A percentile compares a stretch with the other conserved stretches of the same genome.
Conservation (phyloP, 78 protist species). For the Dictyostelium capitatum region DNA sequence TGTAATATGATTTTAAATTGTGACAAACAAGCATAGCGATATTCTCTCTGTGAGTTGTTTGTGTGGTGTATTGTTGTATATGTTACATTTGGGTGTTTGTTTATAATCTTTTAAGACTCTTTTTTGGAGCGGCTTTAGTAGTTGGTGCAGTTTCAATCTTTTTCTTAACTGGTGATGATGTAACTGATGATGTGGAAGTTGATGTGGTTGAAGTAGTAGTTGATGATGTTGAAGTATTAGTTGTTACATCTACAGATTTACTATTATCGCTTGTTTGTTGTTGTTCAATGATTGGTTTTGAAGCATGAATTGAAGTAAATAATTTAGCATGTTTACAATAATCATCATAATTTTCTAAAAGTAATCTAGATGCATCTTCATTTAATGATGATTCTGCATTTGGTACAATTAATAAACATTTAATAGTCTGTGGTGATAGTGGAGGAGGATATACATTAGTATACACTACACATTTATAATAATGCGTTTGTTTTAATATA, state of each 20-base stretch:
- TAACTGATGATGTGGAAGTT: neutral
- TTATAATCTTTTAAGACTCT: slow-evolving; percentile 72
- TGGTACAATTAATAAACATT: slow-evolving; percentile 98
- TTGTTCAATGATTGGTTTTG: neutral
- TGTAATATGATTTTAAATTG: too few species aligned
- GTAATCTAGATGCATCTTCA: slow-evolving; percentile 98
- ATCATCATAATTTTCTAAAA: slow-evolving; percentile 94
- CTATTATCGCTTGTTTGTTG: neutral
- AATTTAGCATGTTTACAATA: slow-evolving; percentile 92
- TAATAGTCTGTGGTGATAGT: slow-evolving; percentile 84
- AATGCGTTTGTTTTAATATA: neutral
- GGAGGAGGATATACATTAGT: too few species aligned
- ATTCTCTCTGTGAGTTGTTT: neutral
- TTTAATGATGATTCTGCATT: slow-evolving; percentile 99
- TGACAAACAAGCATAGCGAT: neutral
- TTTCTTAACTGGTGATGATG: slow-evolving; percentile 32
- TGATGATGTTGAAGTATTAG: neutral
- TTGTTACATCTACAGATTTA: neutral
- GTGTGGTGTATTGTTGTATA: neutral
- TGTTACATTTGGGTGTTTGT: neutral
- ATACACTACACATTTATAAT: neutral
- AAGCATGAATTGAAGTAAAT: slow-evolving; percentile 91
- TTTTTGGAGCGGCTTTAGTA: neutral
- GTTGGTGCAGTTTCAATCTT: slow-evolving; percentile 22
- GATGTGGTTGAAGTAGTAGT: slow-evolving; percentile 23